Percentiles rank a stretch among this genome's conserved stretches.
These are phyloP conservation scores for Aristolochia fimbriata DNA, from an alignment of 164 flowering plant species.

Conservation along the genomic window DNA sequence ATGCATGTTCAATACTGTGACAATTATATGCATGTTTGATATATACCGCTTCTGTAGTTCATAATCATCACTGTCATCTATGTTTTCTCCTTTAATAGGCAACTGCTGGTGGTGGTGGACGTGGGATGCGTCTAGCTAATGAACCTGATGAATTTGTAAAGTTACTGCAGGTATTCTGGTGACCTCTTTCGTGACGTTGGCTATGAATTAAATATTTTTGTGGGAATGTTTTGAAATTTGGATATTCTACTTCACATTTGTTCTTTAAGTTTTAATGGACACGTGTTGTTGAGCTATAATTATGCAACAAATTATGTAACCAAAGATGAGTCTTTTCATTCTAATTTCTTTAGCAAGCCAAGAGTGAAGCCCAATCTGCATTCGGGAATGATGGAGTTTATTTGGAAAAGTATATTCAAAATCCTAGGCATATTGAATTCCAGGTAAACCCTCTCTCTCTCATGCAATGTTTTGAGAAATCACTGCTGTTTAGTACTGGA, in stretches of 20 bases:
- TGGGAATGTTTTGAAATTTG: background rate
- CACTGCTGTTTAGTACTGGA: background rate
- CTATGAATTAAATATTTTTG: background rate
- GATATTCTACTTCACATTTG: background rate
- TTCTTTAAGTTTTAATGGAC: background rate
- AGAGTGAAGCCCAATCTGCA: constrained; percentile 98
- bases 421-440: constrained; percentile 97
- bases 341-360: constrained; percentile 67
- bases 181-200: background rate
- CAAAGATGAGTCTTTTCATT: background rate
- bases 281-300: background rate
- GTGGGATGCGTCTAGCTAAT: constrained; percentile 99
- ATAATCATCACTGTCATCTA: background rate
- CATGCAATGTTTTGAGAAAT: background rate
- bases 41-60: background rate
- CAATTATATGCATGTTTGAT: too few species aligned
- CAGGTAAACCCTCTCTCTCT: constrained; percentile 43
- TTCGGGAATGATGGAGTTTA: constrained; percentile 99
- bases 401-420: constrained; percentile 84
- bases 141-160: constrained; percentile 94
- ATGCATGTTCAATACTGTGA: background rate
- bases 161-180: constrained; percentile 66
- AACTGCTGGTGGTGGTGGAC: constrained; percentile 99
- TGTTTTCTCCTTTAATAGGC: constrained; percentile 42
- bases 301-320: background rate